These are phyloP conservation scores for Phanerochaete sordida DNA, from an alignment of 768 basidiomycete genomes.

Conservation along the genomic window DNA sequence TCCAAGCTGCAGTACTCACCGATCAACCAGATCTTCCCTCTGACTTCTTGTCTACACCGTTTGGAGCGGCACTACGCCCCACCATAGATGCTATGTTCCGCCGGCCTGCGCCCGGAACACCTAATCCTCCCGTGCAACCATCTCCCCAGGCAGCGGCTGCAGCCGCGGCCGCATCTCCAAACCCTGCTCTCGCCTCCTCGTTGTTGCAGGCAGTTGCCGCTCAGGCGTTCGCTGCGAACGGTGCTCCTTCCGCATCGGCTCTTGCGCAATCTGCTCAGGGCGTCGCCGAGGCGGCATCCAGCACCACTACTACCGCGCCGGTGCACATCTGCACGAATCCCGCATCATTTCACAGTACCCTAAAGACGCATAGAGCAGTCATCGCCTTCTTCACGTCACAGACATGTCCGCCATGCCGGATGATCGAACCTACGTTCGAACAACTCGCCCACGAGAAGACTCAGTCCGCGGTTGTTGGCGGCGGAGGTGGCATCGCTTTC, in stretches of 20 bases:
- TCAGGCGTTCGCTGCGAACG: conserved; percentile 36
- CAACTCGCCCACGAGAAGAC: conserved; percentile 64
- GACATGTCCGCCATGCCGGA: conserved; percentile 74
- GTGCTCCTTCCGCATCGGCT: conserved; percentile 18
- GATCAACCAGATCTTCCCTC: conserved; percentile 63
- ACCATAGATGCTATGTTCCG: conserved; percentile 91
- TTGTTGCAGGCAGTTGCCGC: conserved; percentile 56
- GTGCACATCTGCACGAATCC: conserved; percentile 74
- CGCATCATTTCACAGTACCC: conserved; percentile 63
- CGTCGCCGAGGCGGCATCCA: conserved; percentile 31
- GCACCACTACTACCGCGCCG: conserved; percentile 53
- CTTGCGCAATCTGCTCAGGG: conserved; percentile 15
- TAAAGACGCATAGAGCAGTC: conserved; percentile 65
- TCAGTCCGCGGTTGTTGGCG: conserved; percentile 17
- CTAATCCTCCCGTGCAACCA: conserved; percentile 25
- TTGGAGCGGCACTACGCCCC: conserved; percentile 81
- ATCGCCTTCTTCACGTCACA: conserved; percentile 81
- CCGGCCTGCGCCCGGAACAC: conserved; percentile 45
- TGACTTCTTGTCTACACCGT: conserved; percentile 87
- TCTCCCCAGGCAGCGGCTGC: conserved; percentile 28
- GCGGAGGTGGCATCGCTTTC: conserved; percentile 59
- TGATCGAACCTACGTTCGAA: conserved; percentile 85
- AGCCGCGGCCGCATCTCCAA: conserved; percentile 33
- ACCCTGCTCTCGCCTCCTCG: conserved; percentile 48
- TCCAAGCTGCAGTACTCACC: not conserved